Conservation (phyloP, 768 basidiomycete species). For the Cystobasidium tubakii region DNA sequence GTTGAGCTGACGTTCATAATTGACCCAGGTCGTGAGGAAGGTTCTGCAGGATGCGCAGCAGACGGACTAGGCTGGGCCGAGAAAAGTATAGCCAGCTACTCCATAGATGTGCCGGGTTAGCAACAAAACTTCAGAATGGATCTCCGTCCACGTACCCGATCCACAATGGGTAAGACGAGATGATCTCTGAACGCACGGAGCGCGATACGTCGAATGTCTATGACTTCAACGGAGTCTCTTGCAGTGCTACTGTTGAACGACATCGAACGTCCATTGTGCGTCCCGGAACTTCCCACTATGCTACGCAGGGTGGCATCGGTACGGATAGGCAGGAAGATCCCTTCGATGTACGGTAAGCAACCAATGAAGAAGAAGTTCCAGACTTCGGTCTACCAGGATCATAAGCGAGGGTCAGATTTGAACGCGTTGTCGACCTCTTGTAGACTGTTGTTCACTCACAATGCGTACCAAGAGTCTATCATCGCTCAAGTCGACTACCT, state of each 20-base stretch:
- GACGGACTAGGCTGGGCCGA: constrained; percentile 1
- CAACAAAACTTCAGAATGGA: not conserved
- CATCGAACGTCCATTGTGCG: constrained; percentile 1
- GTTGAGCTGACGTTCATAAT: constrained; percentile 8
- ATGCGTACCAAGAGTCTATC: constrained; percentile 41
- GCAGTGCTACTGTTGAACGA: not conserved
- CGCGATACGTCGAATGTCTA: constrained; percentile 43
- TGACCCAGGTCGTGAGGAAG: constrained; percentile 3
- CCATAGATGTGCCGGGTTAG: not conserved
- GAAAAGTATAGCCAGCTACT: constrained; percentile 23
- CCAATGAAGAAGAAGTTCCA: constrained; percentile 48
- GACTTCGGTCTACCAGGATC: constrained; percentile 41
- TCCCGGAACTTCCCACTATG: not conserved
- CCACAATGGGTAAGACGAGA: constrained; percentile 42
- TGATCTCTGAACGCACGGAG: constrained; percentile 45
- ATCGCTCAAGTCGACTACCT: constrained; percentile 37
- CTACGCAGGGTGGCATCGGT: constrained; percentile 38
- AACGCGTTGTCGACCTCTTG: not conserved
- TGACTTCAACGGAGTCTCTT: constrained; percentile 27
- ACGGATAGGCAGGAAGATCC: constrained; percentile 46
- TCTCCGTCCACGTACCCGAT: not conserved
- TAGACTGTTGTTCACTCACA: not conserved
- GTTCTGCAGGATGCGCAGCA: constrained; percentile 11
- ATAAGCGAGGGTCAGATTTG: not conserved
- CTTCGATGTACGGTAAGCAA: constrained; percentile 47